A percentile compares a stretch with the other conserved stretches of the same genome.
Conservation (phyloP, 257 asterid species). For the Solanum gandarillasii region DNA sequence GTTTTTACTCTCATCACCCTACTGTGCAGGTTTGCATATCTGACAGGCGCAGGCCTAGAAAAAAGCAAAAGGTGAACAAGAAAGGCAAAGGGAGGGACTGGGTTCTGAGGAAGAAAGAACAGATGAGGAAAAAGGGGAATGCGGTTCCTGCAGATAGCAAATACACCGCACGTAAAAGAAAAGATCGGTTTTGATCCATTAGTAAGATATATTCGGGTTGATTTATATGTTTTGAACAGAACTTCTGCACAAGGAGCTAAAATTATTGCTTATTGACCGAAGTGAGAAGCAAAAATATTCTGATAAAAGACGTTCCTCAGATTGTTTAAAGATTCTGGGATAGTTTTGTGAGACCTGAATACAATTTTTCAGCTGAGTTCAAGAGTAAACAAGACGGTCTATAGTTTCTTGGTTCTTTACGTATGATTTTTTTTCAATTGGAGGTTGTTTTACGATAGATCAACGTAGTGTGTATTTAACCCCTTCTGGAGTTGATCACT, state of each 20-base stretch:
- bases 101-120: slow-evolving; percentile 72
- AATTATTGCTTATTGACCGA: neutral
- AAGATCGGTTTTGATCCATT: slow-evolving; percentile 48
- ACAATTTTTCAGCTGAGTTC: neutral
- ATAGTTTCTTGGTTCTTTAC: neutral
- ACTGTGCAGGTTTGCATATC: slow-evolving; percentile 51
- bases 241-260: neutral
- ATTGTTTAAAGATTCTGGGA: neutral
- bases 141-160: slow-evolving; percentile 63
- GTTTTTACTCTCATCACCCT: neutral
- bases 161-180: slow-evolving; percentile 85
- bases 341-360: neutral
- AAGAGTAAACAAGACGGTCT: neutral
- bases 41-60: slow-evolving; percentile 70
- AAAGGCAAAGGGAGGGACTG: slow-evolving; percentile 69
- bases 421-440: neutral
- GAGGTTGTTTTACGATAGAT: neutral
- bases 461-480: neutral
- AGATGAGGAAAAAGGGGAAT: slow-evolving; percentile 69
- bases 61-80: slow-evolving; percentile 71
- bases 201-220: neutral
- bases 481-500: neutral
- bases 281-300: neutral
- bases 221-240: neutral
- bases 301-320: neutral